Percentiles rank a stretch among this genome's conserved stretches.
Conservation (phyloP, 78 protist genomes). For the Dictyostelium discoideum region dicty_2.7 NC_007090.3:2135001-2135500, state of each 20-base stretch:
- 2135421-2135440: slow-evolving; percentile 9
- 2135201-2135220: slow-evolving; percentile 69
- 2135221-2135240: slow-evolving; percentile 42
- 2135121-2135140: slow-evolving; percentile 7
- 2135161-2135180: slow-evolving; percentile 43
- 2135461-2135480: slow-evolving; percentile 35
- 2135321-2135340: slow-evolving; percentile 9
- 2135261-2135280: slow-evolving; percentile 9
- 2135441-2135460: not conserved
- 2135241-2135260: slow-evolving; percentile 52
- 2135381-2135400: slow-evolving; percentile 74
- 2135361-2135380: slow-evolving; percentile 10
- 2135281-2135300: slow-evolving; percentile 29
- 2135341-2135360: slow-evolving; percentile 35
- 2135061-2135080: not conserved
- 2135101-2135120: not conserved
- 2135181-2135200: slow-evolving; percentile 46
- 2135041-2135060: not conserved
- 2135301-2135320: slow-evolving; percentile 46
- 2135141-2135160: slow-evolving; percentile 60
- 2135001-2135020: not conserved
- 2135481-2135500: slow-evolving; percentile 67
- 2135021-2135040: not conserved
- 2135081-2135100: slow-evolving; percentile 16
- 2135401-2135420: slow-evolving; percentile 35